Evolutionary conservation across 2,329 filamentous ascomycete genomes (phyloP).

Genomic region (Torrubiella hemipterigena): DNA sequence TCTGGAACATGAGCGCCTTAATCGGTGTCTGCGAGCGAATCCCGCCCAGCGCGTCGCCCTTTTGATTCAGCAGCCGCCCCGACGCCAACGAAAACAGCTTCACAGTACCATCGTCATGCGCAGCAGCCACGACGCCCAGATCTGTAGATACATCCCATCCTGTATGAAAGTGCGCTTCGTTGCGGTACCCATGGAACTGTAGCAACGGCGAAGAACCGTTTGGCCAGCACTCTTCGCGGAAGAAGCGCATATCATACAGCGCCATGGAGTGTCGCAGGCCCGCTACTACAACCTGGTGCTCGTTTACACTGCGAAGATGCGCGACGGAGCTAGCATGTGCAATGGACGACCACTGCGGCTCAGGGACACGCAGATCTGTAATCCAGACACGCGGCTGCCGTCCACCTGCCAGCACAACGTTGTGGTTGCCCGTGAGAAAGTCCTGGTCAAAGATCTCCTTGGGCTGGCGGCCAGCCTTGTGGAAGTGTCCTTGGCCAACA

Average conservation of each 20-base stretch:
- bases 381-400: slow-evolving; percentile 33
- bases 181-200: slow-evolving; percentile 36
- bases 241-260: slow-evolving; percentile 43
- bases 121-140: slow-evolving; percentile 40
- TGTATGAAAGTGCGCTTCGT: slow-evolving; percentile 32
- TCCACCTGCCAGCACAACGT: slow-evolving; percentile 38
- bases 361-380: slow-evolving; percentile 29
- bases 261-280: slow-evolving; percentile 37
- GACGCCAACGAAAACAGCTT: slow-evolving; percentile 36
- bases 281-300: slow-evolving; percentile 38
- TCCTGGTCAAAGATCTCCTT: slow-evolving; percentile 35
- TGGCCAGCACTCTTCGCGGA: slow-evolving; percentile 3
- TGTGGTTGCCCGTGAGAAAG: slow-evolving; percentile 29
- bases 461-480: too few species aligned
- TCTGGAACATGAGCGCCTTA: slow-evolving; percentile 31
- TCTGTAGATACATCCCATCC: slow-evolving; percentile 38
- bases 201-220: slow-evolving; percentile 26
- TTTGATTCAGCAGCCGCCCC: slow-evolving; percentile 23
- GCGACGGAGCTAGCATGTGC: slow-evolving; percentile 29
- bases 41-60: slow-evolving; percentile 12
- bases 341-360: slow-evolving; percentile 18
- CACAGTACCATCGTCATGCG: slow-evolving; percentile 36
- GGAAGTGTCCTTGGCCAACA: slow-evolving; percentile 7
- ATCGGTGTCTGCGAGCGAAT: slow-evolving; percentile 19
- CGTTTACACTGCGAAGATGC: slow-evolving; percentile 35